Evolutionary conservation across 257 asterid species (phyloP), one percentile per base, ranked within the genome.

Genomic region (Nicotiana paniculata): DNA sequence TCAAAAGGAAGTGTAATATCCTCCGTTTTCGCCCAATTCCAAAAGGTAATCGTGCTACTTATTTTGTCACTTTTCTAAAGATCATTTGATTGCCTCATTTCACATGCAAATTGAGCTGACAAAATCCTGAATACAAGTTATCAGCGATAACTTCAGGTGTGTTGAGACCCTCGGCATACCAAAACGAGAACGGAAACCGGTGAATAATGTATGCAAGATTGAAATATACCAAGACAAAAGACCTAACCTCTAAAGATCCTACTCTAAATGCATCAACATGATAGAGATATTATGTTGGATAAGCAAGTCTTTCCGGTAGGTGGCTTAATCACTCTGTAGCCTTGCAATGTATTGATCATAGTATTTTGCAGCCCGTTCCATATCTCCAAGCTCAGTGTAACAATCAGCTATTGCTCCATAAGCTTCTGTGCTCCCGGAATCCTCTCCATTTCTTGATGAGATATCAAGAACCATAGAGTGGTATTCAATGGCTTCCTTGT

Each of bases 351-450:
- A 96, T 77, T 93, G 92, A 81, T 94, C 98, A 43, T 94, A 96
- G 91, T 86, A 96, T 82, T 92, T 94, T 8, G 95, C 98, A 83
- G 98, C 99, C 82, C 86, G 86, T 85, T 96, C 98, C 63, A 96
- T 84, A 87, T 96, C 99, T 43, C 99, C 98, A 30, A 96, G 91
- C 83, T 96, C 98, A 3, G 98, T 93, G 66, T 96, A 96, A 83
- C 98, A 96, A 91, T 96, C 98, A 58, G 98, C 99, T 89, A 93
- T 96, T 43, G 99, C 98, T 65, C 98, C 99, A 68, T 88, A 94
- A 55, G 99, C 99, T 90, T 96, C 98, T 2, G 98, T 87, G 63
- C 89, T 94, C 48, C 99, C 99, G 26, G 98, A 96, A 61, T 94
- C 95, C 84, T 96, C 98, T 83, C 97, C 97, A 83, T 89, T 93